phyloP scores from a whole-genome alignment of 345 rosid genomes.

The Erucastrum elatum region DNA sequence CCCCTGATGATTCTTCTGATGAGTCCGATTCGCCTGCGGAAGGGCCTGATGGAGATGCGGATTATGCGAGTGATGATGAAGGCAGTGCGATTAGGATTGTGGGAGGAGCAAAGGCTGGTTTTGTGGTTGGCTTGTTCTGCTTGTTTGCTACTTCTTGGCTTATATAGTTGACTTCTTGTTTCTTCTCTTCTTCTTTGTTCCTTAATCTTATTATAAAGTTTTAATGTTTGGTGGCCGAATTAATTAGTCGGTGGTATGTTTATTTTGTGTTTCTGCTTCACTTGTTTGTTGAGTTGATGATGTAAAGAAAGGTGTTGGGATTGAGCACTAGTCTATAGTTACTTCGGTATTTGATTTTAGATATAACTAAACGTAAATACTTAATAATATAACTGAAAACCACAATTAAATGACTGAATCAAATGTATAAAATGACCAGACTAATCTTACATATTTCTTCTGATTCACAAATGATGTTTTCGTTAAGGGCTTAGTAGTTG shows the following conservation, averaged over 20 bases:
- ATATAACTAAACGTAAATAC: not conserved
- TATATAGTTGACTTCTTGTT: conserved; percentile 28
- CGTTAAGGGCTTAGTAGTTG: not conserved
- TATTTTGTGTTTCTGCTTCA: conserved; percentile 3
- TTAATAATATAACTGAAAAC: not conserved
- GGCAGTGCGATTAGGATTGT: conserved; percentile 45
- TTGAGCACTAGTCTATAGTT: not conserved
- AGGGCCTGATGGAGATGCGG: conserved; percentile 54
- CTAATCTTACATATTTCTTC: not conserved
- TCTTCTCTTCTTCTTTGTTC: not conserved
- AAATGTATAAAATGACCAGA: not conserved
- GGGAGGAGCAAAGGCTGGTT: conserved; percentile 41
- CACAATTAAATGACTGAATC: not conserved
- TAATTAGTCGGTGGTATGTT: conserved; percentile 21
- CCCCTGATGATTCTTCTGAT: conserved; percentile 31
- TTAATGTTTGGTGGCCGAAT: conserved; percentile 13
- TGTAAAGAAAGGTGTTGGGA: conserved; percentile 10
- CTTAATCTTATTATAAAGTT: not conserved
- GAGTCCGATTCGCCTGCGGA: conserved; percentile 72
- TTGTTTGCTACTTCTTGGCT: conserved; percentile 35
- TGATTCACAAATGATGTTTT: not conserved
- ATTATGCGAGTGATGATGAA: conserved; percentile 60
- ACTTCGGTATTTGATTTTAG: not conserved
- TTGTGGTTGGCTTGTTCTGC: conserved; percentile 48
- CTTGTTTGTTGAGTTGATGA: conserved; percentile 26